phyloP scores from a whole-genome alignment of 1,139 yeast genomes.

The Pichia sp. region DNA sequence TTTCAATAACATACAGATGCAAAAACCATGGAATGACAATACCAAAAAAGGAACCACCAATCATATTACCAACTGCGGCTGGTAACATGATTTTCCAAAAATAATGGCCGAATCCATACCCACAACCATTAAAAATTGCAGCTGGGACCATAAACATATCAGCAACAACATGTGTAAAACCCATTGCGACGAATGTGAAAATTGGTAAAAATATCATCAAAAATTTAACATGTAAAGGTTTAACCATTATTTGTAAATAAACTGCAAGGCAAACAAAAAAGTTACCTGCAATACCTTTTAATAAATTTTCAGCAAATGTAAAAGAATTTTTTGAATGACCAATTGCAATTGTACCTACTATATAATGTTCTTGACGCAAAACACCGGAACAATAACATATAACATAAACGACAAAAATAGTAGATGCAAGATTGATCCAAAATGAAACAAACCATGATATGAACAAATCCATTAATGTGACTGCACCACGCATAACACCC shows the following conservation, averaged over 20 bases:
- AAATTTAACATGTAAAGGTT: conserved; percentile 73
- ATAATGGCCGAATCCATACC: conserved; percentile 53
- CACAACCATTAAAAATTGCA: conserved; percentile 62
- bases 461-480: conserved; percentile 51
- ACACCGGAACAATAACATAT: conserved; percentile 52
- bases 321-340: conserved; percentile 42
- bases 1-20: conserved; percentile 63
- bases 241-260: conserved; percentile 68
- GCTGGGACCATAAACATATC: conserved; percentile 65
- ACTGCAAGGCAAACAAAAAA: conserved; percentile 70
- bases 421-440: conserved; percentile 58
- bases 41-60: conserved; percentile 66
- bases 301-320: conserved; percentile 50
- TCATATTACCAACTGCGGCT: conserved; percentile 60
- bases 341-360: conserved; percentile 42
- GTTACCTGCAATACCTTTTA: conserved; percentile 69
- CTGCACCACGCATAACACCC: conserved; percentile 63
- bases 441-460: conserved; percentile 70
- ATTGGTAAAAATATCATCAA: conserved; percentile 60
- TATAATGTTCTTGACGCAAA: conserved; percentile 36
- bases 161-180: conserved; percentile 75
- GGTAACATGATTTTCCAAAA: conserved; percentile 70
- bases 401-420: conserved; percentile 58
- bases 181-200: conserved; percentile 66
- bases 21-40: conserved; percentile 60